Conservation (phyloP, 1,284 basidiomycete genomes). For the Taiwanofungus camphoratus region DNA sequence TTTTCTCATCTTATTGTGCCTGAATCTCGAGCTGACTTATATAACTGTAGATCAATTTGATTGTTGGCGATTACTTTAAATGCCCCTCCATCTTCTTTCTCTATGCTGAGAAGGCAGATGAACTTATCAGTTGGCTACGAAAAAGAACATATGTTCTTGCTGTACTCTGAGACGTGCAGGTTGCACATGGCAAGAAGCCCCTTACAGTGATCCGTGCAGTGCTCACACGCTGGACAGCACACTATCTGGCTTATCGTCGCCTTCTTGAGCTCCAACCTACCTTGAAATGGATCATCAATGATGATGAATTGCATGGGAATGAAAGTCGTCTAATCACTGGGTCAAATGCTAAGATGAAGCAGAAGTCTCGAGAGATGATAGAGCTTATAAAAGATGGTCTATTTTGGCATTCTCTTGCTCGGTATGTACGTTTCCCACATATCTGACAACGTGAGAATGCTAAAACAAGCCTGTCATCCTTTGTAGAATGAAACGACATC, state of each 20-base stretch:
- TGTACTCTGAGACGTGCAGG: neutral
- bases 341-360: no score
- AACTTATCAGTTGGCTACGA: neutral
- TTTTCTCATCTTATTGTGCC: neutral
- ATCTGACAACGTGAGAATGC: no score
- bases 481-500: conserved; percentile 19
- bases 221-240: conserved; percentile 1
- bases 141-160: neutral
- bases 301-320: neutral
- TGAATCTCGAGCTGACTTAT: neutral
- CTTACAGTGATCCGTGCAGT: conserved; percentile 1
- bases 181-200: neutral
- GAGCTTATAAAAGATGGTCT: conserved; percentile 1
- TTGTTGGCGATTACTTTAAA: neutral
- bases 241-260: neutral
- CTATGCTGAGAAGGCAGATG: conserved; percentile 1
- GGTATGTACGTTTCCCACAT: neutral
- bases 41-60: conserved; percentile 2
- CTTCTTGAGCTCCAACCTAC: neutral
- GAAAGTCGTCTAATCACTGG: no score
- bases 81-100: neutral
- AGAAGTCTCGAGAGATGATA: neutral
- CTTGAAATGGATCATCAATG: neutral
- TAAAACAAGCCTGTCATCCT: no score
- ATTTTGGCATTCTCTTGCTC: conserved; percentile 12